Conservation (phyloP, 2,329 filamentous ascomycete genomes). For the Pseudogymnoascus sp. region DNA sequence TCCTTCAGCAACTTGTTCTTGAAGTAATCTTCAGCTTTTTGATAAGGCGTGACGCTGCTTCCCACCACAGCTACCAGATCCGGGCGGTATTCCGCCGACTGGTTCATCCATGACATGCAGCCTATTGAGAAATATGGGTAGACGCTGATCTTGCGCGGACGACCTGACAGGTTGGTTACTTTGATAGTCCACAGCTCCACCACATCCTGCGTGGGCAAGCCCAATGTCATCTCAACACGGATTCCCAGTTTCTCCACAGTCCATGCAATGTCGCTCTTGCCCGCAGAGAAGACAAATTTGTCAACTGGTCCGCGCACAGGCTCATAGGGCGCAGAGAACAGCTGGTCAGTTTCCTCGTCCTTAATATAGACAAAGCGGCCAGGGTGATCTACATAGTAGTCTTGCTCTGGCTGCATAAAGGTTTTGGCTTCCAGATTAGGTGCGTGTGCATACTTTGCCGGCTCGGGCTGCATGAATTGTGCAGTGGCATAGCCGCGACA, state of each 20-base stretch:
- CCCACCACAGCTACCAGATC: slow-evolving; percentile 44
- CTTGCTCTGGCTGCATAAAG: slow-evolving; percentile 54
- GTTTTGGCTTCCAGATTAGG: slow-evolving; percentile 51
- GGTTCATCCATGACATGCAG: slow-evolving; percentile 58
- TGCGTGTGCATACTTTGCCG: slow-evolving; percentile 51
- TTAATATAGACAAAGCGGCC: slow-evolving; percentile 53
- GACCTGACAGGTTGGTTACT: slow-evolving; percentile 42
- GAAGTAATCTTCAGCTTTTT: slow-evolving; percentile 49
- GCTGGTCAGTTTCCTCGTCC: slow-evolving; percentile 42
- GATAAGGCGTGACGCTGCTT: slow-evolving; percentile 48
- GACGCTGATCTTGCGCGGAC: slow-evolving; percentile 41
- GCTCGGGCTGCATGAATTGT: slow-evolving; percentile 55
- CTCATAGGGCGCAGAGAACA: slow-evolving; percentile 51
- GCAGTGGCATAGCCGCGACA: slow-evolving; percentile 52
- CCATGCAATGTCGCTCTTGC: slow-evolving; percentile 50
- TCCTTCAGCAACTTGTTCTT: slow-evolving; percentile 51
- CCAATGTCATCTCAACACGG: slow-evolving; percentile 44
- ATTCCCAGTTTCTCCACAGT: slow-evolving; percentile 43
- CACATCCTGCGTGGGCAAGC: slow-evolving; percentile 46
- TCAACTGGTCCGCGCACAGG: slow-evolving; percentile 43
- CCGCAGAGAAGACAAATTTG: slow-evolving; percentile 45
- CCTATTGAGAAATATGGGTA: slow-evolving; percentile 52
- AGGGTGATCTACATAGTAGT: slow-evolving; percentile 51
- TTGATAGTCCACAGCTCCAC: slow-evolving; percentile 49
- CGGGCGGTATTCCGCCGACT: slow-evolving; percentile 44